These are phyloP conservation scores for Hypericum perforatum DNA, from an alignment of 345 rosid genomes.

Conservation along the genomic window DNA sequence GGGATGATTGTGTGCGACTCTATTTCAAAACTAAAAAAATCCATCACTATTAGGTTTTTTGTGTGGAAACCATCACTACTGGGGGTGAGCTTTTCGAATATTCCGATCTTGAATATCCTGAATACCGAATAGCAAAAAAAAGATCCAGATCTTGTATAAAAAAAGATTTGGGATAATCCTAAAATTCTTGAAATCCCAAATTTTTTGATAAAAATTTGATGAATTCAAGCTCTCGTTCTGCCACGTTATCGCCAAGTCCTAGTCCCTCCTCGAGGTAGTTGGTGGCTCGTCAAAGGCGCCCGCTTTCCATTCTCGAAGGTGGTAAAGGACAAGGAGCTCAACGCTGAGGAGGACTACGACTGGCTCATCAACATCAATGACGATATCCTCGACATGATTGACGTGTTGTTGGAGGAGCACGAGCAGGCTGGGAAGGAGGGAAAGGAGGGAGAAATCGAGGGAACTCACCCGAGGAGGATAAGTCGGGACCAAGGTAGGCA, in stretches of 20 bases:
- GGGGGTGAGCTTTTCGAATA: too few relatives aligned
- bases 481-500: too few relatives aligned
- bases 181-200: too few relatives aligned
- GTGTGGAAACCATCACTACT: too few relatives aligned
- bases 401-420: constrained; percentile 48
- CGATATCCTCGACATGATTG: constrained; percentile 55
- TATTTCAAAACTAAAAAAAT: too few relatives aligned
- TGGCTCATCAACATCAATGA: constrained; percentile 66
- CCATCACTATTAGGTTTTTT: too few relatives aligned
- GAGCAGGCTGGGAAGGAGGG: constrained; percentile 36
- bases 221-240: constrained; percentile 54
- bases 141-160: too few relatives aligned
- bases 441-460: constrained; percentile 27
- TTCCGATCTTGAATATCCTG: too few relatives aligned
- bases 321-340: constrained; percentile 17
- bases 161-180: too few relatives aligned
- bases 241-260: constrained; percentile 35
- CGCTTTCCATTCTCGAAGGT: constrained; percentile 28
- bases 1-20: too few relatives aligned
- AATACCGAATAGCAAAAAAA: too few relatives aligned
- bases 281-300: constrained; percentile 30
- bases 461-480: too few relatives aligned
- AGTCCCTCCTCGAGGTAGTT: constrained; percentile 40
- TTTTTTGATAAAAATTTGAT: constrained; percentile 64
- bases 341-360: constrained; percentile 38